Conservation (phyloP, 306 rosid species). For the Cucumis hystrix region DNA sequence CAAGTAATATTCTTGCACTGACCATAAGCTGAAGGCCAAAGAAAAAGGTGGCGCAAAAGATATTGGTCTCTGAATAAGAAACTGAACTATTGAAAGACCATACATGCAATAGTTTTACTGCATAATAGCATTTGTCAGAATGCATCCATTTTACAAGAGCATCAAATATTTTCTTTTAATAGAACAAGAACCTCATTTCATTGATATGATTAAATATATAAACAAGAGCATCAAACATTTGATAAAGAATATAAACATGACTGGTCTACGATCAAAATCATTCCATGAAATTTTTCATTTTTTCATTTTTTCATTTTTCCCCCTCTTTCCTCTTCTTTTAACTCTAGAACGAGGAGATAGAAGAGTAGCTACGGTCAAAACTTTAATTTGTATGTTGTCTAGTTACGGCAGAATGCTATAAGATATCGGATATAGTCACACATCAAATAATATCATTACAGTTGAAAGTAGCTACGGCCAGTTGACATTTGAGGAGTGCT, state of each 20-base stretch:
- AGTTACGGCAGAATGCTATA: background rate
- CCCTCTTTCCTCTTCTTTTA: background rate
- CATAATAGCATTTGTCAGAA: background rate
- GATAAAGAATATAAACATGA: background rate
- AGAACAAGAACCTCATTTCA: too few relatives aligned
- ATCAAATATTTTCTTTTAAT: background rate
- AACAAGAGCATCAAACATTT: background rate
- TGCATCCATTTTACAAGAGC: background rate
- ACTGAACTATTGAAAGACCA: background rate
- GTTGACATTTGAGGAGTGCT: slow-evolving; percentile 61
- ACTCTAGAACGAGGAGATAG: background rate
- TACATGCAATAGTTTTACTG: background rate
- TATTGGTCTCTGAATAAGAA: background rate
- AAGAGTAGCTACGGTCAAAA: background rate
- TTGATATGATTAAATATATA: too few relatives aligned
- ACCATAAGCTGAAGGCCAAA: slow-evolving; percentile 45
- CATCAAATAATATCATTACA: slow-evolving; percentile 26
- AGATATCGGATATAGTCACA: background rate
- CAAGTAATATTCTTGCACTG: slow-evolving; percentile 62
- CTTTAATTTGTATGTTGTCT: background rate
- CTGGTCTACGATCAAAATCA: background rate
- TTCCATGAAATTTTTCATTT: background rate
- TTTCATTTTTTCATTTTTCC: too few relatives aligned
- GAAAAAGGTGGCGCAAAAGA: slow-evolving; percentile 1
- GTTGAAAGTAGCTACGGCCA: slow-evolving; percentile 44